Evolutionary conservation across 371 early-diverging fungal genomes (phyloP).

Genomic region (Rhizopus delemar): DNA sequence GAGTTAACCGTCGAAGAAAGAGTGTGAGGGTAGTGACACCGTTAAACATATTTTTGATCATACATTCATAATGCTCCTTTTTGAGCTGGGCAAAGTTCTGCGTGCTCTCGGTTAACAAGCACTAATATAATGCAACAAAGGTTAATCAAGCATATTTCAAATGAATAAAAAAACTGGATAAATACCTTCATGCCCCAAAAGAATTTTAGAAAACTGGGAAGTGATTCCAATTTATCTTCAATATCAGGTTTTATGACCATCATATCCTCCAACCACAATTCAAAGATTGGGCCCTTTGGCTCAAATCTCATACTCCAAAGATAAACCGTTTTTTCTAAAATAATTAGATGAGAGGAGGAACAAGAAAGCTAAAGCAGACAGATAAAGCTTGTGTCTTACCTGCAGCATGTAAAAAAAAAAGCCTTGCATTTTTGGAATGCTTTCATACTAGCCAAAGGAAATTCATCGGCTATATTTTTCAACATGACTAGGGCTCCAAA

Average conservation of each 20-base stretch:
- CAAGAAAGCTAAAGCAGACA: conserved; percentile 1
- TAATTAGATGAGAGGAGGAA: conserved; percentile 15
- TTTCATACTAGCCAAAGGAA: background rate
- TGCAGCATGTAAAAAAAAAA: conserved; percentile 19
- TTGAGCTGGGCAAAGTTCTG: no score
- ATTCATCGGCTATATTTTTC: no score
- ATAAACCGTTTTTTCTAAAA: conserved; percentile 13
- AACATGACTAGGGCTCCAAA: no score
- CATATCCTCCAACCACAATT: background rate
- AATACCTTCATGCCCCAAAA: conserved; percentile 26
- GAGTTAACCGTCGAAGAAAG: no score
- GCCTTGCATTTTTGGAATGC: conserved; percentile 5
- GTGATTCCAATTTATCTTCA: background rate
- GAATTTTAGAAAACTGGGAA: background rate
- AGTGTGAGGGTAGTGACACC: no score
- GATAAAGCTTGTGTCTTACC: conserved; percentile 16
- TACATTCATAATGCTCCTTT: no score
- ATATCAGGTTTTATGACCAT: background rate
- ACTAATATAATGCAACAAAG: background rate
- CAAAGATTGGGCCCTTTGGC: conserved; percentile 7
- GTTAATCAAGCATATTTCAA: conserved; percentile 18
- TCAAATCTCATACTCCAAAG: conserved; percentile 20
- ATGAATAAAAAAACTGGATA: conserved; percentile 15
- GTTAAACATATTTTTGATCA: no score
- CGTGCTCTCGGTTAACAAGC: no score